Evolutionary conservation across 306 rosid species (phyloP), one percentile per base, ranked within the genome.

Genomic region (Sindora glabra): DNA sequence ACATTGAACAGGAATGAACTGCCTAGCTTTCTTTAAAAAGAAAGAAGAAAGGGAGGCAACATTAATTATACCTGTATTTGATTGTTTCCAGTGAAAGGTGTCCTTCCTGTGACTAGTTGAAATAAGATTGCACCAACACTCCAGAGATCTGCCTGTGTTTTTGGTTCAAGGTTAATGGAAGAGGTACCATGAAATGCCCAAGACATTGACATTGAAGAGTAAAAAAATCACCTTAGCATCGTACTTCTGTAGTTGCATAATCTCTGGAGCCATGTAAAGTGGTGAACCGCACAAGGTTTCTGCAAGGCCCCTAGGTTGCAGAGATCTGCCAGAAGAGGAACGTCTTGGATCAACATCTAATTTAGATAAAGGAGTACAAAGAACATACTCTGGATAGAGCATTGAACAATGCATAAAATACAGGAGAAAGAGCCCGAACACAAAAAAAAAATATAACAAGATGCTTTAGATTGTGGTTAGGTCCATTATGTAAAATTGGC

Each of bases 111-210:
- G 67, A 86, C 97, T 68, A 94, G 89, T 77, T 94, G 99, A 78
- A 74, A 94, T 71, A 94, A 70, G 78, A 94, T 94, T 5, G 87
- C 83, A 39, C 99, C 99, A 72, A 94, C 99, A 49, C 99, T 94
- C 99, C 99, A 94, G 79, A 94, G 99, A 86, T 94, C 99, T 86
- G 99, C 99, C 99, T 94, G 99, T 48, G 41, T 76, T 66, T 79
- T 71, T 55, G 67, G 65, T 70, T 73, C 52, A 62, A 73, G 72
- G 74, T 84, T 73, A 84, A 78, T 57, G 36, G 67, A 75, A 67
- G 68, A 70, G 66, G 16, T 24, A 52, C 51, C 22, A n/a, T 66
- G 38, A 38, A 72, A 62, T 59, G 30, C 32, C 32, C 5, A 36
- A 32, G 16, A 59, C 17, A 39, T 47, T 57, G n/a, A n/a, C n/a